Evolutionary conservation across 495 filamentous ascomycete species (phyloP), one percentile per base, ranked within the genome.

Genomic region (Barbatosphaeria neglecta): DNA sequence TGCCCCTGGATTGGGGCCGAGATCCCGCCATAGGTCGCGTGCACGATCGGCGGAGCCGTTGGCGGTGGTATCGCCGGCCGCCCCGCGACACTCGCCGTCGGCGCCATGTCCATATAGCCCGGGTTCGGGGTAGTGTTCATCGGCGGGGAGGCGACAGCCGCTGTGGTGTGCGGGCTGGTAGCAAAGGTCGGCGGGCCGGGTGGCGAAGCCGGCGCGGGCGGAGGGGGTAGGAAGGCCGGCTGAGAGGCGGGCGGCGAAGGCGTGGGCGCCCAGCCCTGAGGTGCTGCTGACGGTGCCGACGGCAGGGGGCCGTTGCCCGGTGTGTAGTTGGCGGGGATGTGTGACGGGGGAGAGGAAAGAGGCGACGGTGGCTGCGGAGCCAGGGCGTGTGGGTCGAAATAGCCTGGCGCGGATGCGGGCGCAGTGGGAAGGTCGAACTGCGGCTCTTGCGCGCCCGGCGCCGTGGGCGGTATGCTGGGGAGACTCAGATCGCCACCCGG

Each of bases 401-500:
- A 56, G 6, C 50, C 55, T 0, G 53, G 39, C 15, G 58, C 48
- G n/a, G 45, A 18, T 52, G 56, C 42, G 44, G 67, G 45, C 31
- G 51, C 25, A 46, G 49, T 45, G 17, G 52, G 51, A 55, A 62
- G 51, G 51, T 52, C 61, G 31, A 68, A 52, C 22, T 64, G 67
- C 28, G 66, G 65, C n/a, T n/a, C n/a, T n/a, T n/a, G n/a, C 1
- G 22, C 20, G 19, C 39, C 39, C 20, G 39, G 39, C 10, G 39
- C 6, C 2, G n/a, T n/a, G 7, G 55, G 54, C 6, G 62, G 62
- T 5, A 65, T 58, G 1, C 56, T 54, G 1, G 62, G 62, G 9
- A 65, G 47, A 18, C 51, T 50, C 17, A 63, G 53, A 17, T 52
- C 59, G 19, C 44, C 53, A 3, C 55, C 65, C 43, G 53, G 56